Base-by-base conservation (phyloP, 2,329 filamentous ascomycete species). In the Apiospora rasikravindrae region DNA sequence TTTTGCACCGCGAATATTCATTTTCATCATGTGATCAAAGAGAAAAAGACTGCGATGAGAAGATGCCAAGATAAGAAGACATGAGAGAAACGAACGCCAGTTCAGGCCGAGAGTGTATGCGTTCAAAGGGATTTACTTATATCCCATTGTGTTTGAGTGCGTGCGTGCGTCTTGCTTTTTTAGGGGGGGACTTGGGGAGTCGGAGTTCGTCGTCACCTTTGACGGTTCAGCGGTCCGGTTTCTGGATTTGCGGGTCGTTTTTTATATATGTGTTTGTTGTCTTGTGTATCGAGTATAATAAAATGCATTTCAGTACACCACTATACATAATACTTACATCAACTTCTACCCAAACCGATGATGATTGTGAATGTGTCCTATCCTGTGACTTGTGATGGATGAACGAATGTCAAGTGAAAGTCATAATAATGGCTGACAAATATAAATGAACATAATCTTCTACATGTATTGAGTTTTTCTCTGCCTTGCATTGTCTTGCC, bases 261-360 rank as follows among this genome's bases (percentile, higher is more conserved):
- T 64, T 19, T 57, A 8, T 61, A 61, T 61, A 61, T 37, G 22
- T n/a, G 19, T 61, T 33, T 19, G 33, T 29, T 47, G 69, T 53
- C 51, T 70, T 70, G 69, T 70, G 69, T 70, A 70, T 70, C 47
- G 69, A 70, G 69, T 70, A 70, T 70, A 70, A 70, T 61, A 70
- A 42, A 70, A 64, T 61, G 53, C 53, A 61, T 61, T 61, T 61
- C 29, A 47, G 44, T 68, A 47, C 66, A 67, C 51, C 51, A 61
- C n/a, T 37, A 61, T 61, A 61, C 53, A 64, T 24, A 64, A 64
- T 64, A 64, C 33, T n/a, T 37, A 37, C 33, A 61, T 22, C 26
- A 37, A 61, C 33, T 14, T 22, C 19, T 16, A 5, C 51, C 14
- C 6, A 16, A 16, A 29, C 14, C 16, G 16, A 61, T 37, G 53